These are phyloP conservation scores for Gossypium trilobum DNA, from an alignment of 441 rosid genomes.

Conservation along the genomic window DNA sequence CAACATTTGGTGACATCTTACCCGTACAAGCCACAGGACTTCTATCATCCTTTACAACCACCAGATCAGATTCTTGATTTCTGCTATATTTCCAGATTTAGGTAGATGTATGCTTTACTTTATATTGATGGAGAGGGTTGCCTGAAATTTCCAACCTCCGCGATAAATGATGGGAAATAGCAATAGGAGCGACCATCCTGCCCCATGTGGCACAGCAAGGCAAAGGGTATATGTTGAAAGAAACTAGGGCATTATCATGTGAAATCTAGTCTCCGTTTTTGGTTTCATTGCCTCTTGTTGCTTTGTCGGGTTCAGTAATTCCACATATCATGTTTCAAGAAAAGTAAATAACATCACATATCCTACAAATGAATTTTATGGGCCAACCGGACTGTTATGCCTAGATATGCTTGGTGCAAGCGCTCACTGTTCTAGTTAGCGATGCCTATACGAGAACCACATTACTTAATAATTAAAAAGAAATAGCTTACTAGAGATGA, in stretches of 20 bases:
- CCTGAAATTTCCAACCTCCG: background rate
- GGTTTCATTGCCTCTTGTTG: background rate
- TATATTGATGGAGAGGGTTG: background rate
- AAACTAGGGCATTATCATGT: background rate
- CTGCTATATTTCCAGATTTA: background rate
- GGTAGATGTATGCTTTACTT: background rate
- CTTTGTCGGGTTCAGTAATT: background rate
- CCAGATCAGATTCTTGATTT: slow-evolving; percentile 54
- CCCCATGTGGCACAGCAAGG: background rate
- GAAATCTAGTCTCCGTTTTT: background rate
- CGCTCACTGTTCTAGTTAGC: no score
- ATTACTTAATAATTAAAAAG: no score
- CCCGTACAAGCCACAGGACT: slow-evolving; percentile 92
- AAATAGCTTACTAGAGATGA: no score
- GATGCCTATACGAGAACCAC: no score
- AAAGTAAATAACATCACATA: background rate
- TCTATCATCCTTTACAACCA: slow-evolving; percentile 81
- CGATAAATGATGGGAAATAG: background rate
- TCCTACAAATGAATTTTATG: background rate
- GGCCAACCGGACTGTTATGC: no score
- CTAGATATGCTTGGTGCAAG: no score
- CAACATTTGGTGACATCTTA: slow-evolving; percentile 86
- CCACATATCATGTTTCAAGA: background rate
- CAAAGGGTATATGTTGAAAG: background rate
- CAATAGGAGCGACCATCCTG: background rate